These are phyloP conservation scores for Daucus carota DNA, from an alignment of 129 eudicot genomes.

Conservation along the genomic window DNA sequence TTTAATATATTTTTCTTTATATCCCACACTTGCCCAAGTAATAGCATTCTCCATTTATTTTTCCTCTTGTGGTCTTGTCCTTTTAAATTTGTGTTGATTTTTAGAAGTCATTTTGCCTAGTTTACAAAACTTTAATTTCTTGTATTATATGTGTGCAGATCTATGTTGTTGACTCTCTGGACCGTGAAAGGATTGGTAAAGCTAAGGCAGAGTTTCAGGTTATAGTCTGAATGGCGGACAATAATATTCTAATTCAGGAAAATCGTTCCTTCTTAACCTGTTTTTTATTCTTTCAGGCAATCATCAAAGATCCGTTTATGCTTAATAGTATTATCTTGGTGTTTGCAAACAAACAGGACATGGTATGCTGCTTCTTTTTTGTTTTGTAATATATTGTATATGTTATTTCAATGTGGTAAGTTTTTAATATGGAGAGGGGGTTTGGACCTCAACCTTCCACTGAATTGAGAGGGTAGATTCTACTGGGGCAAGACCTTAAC, in stretches of 20 bases:
- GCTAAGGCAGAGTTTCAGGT: constrained; percentile 99
- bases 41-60: not conserved
- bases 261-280: constrained; percentile 15
- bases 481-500: not conserved
- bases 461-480: not conserved
- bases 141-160: constrained; percentile 43
- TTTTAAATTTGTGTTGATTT: not conserved
- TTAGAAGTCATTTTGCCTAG: not conserved
- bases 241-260: not conserved
- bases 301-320: constrained; percentile 96
- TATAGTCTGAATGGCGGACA: not conserved
- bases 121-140: not conserved
- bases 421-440: not conserved
- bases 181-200: constrained; percentile 87
- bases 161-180: constrained; percentile 99
- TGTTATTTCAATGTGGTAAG: not conserved
- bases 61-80: not conserved
- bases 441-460: not conserved
- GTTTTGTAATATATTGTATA: no score
- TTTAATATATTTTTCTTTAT: not conserved
- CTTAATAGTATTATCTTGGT: constrained; percentile 90
- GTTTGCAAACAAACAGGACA: constrained; percentile 97
- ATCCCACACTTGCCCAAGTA: not conserved
- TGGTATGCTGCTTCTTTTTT: constrained; percentile 42
- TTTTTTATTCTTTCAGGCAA: constrained; percentile 46